Evolutionary conservation across 495 filamentous ascomycete species (phyloP).

Genomic region (Talaromyces wortmannii): DNA sequence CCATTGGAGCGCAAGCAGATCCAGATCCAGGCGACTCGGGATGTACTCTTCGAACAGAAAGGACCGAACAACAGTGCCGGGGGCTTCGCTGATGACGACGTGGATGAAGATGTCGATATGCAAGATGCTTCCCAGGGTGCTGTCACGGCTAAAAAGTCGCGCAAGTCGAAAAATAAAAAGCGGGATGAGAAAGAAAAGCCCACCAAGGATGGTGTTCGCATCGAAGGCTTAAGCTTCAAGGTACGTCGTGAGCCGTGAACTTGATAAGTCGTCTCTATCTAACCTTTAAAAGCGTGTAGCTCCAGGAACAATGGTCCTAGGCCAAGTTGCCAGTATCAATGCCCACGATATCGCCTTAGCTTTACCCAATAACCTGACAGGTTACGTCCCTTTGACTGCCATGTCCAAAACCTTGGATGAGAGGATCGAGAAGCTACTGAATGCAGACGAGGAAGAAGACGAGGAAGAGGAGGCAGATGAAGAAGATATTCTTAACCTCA

Average conservation of each 20-base stretch:
- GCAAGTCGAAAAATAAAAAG: constrained; percentile 35
- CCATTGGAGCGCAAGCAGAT: constrained; percentile 96
- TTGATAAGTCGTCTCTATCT: background rate
- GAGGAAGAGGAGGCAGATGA: constrained; percentile 48
- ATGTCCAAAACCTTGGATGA: constrained; percentile 70
- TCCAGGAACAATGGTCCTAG: constrained; percentile 78
- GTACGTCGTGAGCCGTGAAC: constrained; percentile 33
- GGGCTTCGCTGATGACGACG: constrained; percentile 32
- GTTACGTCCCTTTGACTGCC: constrained; percentile 84
- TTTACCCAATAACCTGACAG: constrained; percentile 85
- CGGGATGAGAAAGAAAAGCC: constrained; percentile 29
- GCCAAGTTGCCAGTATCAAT: constrained; percentile 78
- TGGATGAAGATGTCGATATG: constrained; percentile 42
- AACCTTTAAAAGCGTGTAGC: constrained; percentile 55
- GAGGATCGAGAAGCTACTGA: constrained; percentile 56
- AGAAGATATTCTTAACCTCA: constrained; percentile 59
- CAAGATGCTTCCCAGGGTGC: constrained; percentile 32
- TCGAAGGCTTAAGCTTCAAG: constrained; percentile 88
- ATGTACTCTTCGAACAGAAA: constrained; percentile 88
- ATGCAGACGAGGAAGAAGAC: constrained; percentile 45
- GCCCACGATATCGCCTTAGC: constrained; percentile 69
- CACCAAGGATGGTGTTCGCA: constrained; percentile 54
- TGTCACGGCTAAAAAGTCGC: constrained; percentile 41
- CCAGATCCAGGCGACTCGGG: constrained; percentile 82
- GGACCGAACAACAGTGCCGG: constrained; percentile 39